Evolutionary conservation across 768 basidiomycete genomes (phyloP), one percentile per base, ranked within the genome.

Genomic region (Leccinum subtestaceum): DNA sequence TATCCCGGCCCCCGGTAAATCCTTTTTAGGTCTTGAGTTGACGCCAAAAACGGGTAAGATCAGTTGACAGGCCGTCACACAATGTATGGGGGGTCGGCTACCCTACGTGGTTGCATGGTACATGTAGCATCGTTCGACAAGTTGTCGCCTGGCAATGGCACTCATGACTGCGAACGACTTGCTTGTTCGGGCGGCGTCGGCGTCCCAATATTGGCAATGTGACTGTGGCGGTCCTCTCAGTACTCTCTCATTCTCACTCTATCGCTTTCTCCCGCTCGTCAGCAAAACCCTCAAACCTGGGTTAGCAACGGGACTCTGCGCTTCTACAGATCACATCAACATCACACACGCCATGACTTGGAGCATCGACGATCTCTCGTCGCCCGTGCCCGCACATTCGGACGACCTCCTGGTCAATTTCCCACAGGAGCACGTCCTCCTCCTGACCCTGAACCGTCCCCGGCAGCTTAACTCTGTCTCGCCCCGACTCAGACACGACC

Each of bases 381-480:
- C 43, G 17, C 29, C 48, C 31, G 47, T 60, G 0, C 75, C 77
- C 13, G 31, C 63, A 13, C 74, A 75, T 60, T 77, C 78, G 1
- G 63, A 75, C 8, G 66, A 75, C 31, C 70, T 81, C 66, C 66
- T 72, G 25, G 66, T 79, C 47, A 67, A 74, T 0, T 78, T 80
- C 49, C 84, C 84, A 1, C 62, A 65, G 40, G 76, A 80, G 7
- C 86, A 86, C 66, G 77, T 82, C 5, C 70, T 85, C 32, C 75
- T 82, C 15, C 63, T 89, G 29, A 78, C 80, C 12, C 68, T 88
- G 60, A 93, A 93, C 73, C 80, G 91, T 7, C 90, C 91, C 0
- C 77, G 78, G 55, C 70, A 79, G 6, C 81, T 91, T 68, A 93
- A 95, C 66, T 89, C 93, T 1, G 82, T 94, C 78, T 84, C 84